Base-by-base conservation (phyloP, 345 rosid genomes). In the Syzygium jambos region DNA sequence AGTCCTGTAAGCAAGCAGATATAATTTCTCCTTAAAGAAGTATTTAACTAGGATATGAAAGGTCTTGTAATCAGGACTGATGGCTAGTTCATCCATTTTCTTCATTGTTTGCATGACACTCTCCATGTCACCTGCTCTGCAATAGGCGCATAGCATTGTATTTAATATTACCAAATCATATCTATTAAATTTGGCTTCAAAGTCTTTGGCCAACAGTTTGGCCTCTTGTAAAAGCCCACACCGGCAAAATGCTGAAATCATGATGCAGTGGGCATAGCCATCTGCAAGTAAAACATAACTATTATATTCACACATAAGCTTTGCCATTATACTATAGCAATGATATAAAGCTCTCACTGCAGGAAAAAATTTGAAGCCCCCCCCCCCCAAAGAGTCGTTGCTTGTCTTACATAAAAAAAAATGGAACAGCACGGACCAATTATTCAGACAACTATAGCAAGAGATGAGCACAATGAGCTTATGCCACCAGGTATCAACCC, bases 211-310 rank as follows among this genome's bases (percentile, higher is more conserved):
- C 89, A 96, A 88, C 85, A 91, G 87, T 90, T 93, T 96, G 88
- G 99, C 99, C 94, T 96, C 98, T 93, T 94, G 94, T 56, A 97
- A 91, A 90, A 89, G 96, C 85, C 93, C 94, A 88, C 88, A 89
- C 88, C 96, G 95, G 88, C 98, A 97, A 89, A 95, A 90, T 88
- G 99, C 96, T 83, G 98, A 91, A 87, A 97, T 95, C 98, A 97
- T 96, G 89, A 96, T 96, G 87, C 99, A 95, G 91, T 95, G 94
- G 29, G 99, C 92, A 92, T 94, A 96, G 86, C 99, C 99, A 94
- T 95, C 99, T 96, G 95, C 88, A 87, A 54, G 87, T 61, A 41
- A 85, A 52, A 78, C 43, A 85, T 30, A 86, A 88, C 88, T 7
- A 88, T 52, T 73, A 27, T 73, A 85, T 56, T 59, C 73, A 65